These are phyloP conservation scores for Coniochaeta sp. DNA, from an alignment of 2,329 filamentous ascomycete species.

Conservation along the genomic window DNA sequence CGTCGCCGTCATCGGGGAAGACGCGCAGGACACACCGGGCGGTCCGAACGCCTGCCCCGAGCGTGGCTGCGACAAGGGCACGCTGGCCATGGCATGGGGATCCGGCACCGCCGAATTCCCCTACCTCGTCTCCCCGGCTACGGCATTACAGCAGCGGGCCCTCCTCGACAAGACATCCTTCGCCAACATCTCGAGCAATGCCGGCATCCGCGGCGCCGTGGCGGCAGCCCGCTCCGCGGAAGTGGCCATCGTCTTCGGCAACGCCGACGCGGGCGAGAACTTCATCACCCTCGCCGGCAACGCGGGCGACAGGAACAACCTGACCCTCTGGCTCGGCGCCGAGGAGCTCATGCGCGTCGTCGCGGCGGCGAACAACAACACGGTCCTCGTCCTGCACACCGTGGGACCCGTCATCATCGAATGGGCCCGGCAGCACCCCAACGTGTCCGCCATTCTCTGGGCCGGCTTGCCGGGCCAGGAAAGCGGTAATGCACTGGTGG, in stretches of 20 bases:
- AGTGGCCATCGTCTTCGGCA: slow-evolving; percentile 76
- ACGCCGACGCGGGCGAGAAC: slow-evolving; percentile 76
- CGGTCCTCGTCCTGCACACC: slow-evolving; percentile 47
- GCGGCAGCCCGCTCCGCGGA: slow-evolving; percentile 52
- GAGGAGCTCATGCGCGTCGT: slow-evolving; percentile 66
- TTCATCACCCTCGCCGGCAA: slow-evolving; percentile 53
- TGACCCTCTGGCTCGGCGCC: slow-evolving; percentile 68
- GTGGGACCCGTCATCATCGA: slow-evolving; percentile 56
- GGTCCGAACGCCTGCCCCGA: slow-evolving; percentile 73
- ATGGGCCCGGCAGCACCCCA: slow-evolving; percentile 49
- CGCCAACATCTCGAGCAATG: slow-evolving; percentile 36
- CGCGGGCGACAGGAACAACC: slow-evolving; percentile 69
- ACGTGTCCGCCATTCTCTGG: slow-evolving; percentile 47
- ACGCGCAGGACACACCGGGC: slow-evolving; percentile 52
- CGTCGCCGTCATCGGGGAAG: slow-evolving; percentile 67
- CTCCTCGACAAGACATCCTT: slow-evolving; percentile 48
- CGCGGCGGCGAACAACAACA: slow-evolving; percentile 49
- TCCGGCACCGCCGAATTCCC: slow-evolving; percentile 78
- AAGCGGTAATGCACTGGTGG: slow-evolving; percentile 36
- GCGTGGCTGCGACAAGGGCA: slow-evolving; percentile 75
- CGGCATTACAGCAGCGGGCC: slow-evolving; percentile 48
- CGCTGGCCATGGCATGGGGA: slow-evolving; percentile 78
- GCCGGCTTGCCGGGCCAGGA: slow-evolving; percentile 50
- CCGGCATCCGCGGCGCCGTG: slow-evolving; percentile 42
- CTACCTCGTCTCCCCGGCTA: slow-evolving; percentile 66